Conservation (phyloP, 1,284 basidiomycete species). For the Cutaneotrichosporon sp. region DNA sequence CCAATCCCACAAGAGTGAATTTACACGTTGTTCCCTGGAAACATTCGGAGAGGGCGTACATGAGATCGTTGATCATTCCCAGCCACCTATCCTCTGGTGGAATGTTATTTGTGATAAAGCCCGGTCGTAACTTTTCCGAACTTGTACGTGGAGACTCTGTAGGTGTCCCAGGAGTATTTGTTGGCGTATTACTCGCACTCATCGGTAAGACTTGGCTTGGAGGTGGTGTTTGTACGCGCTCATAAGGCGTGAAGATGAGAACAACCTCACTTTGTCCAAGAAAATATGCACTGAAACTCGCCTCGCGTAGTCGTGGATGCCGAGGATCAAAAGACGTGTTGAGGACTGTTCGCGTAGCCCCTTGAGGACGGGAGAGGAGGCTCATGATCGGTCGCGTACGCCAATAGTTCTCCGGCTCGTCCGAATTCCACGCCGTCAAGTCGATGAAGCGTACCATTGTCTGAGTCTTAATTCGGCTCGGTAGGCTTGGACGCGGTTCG, state of each 20-base stretch:
- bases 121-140: background rate
- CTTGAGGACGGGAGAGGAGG: slow-evolving; percentile 3
- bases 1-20: slow-evolving; percentile 8
- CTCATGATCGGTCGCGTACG: slow-evolving; percentile 4
- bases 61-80: slow-evolving; percentile 13
- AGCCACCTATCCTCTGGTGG: background rate
- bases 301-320: slow-evolving; percentile 10
- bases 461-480: background rate
- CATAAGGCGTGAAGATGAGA: slow-evolving; percentile 10
- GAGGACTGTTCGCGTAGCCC: background rate
- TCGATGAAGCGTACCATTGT: slow-evolving; percentile 12
- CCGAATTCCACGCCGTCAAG: slow-evolving; percentile 13
- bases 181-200: background rate
- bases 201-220: background rate
- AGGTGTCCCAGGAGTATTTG: background rate
- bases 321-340: slow-evolving; percentile 9
- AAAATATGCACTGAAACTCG: slow-evolving; percentile 8
- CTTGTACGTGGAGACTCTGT: background rate
- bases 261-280: slow-evolving; percentile 3
- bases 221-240: background rate
- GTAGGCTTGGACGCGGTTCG: background rate
- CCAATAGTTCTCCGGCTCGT: slow-evolving; percentile 10
- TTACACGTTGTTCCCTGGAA: slow-evolving; percentile 6
- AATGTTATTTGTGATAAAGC: slow-evolving; percentile 2
- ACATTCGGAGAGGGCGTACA: slow-evolving; percentile 10